Evolutionary conservation across 2,329 filamentous ascomycete genomes (phyloP).

Genomic region (Colletotrichum tanaceti): DNA sequence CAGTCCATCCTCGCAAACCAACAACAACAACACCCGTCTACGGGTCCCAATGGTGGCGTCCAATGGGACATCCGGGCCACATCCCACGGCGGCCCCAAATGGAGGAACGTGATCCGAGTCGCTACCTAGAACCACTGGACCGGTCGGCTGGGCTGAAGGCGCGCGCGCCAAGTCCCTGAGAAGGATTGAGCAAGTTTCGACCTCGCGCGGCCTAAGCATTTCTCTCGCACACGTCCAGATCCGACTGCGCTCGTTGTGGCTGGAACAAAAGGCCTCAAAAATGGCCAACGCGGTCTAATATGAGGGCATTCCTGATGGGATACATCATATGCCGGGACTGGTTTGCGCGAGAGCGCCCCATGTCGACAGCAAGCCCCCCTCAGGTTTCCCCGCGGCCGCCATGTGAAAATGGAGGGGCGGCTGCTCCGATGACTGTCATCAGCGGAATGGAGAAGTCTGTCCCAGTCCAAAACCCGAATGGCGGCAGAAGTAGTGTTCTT

Average conservation of each 20-base stretch:
- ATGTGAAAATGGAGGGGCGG: background rate
- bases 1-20: background rate
- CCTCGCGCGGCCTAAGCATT: background rate
- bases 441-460: background rate
- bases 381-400: background rate
- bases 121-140: constrained; percentile 7
- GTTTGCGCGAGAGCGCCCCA: no score
- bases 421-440: background rate
- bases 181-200: constrained; percentile 17
- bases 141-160: background rate
- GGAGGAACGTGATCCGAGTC: constrained; percentile 5
- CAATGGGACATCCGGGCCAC: background rate
- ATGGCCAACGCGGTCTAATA: background rate
- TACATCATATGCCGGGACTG: background rate
- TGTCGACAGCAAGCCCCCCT: no score
- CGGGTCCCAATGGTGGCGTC: background rate
- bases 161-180: constrained; percentile 4
- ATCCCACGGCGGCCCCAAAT: background rate
- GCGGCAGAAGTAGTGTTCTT: background rate
- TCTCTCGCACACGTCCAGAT: no score
- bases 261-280: background rate
- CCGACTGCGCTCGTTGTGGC: constrained; percentile 1
- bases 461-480: background rate
- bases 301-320: constrained; percentile 1
- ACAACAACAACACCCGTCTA: no score